Percentiles rank a stretch among this genome's conserved stretches.
Evolutionary conservation across 306 rosid species (phyloP).

Genomic region (Cucumis melo): DNA sequence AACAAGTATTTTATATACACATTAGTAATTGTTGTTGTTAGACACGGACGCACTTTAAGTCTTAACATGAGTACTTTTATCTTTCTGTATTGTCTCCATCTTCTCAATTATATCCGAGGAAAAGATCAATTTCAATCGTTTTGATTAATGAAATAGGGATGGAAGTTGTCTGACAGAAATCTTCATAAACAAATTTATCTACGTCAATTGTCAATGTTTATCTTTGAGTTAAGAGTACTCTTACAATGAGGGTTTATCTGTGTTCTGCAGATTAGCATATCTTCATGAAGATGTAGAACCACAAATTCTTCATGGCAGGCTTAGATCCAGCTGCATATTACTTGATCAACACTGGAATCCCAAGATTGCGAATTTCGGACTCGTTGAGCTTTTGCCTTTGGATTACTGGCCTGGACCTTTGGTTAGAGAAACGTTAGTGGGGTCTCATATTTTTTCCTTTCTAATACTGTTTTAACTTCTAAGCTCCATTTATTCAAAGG

Average conservation of each 20-base stretch:
- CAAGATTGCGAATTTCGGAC: constrained; percentile 39
- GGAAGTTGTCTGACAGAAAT: neutral
- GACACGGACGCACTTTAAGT: too few species aligned
- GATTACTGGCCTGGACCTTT: constrained; percentile 9
- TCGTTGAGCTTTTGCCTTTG: constrained; percentile 25
- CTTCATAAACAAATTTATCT: neutral
- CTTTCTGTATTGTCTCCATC: too few species aligned
- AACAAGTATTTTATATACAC: too few species aligned
- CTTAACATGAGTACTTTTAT: too few species aligned
- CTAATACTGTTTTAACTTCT: neutral
- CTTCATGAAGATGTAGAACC: constrained; percentile 58
- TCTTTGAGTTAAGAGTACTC: neutral
- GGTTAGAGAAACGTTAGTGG: constrained; percentile 29
- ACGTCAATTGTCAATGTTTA: neutral
- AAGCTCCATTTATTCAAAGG: too few species aligned
- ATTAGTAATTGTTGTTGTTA: too few species aligned
- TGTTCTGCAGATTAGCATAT: constrained; percentile 44
- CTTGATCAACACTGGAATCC: constrained; percentile 52
- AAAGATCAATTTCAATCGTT: neutral
- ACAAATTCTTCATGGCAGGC: constrained; percentile 35
- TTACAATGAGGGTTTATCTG: neutral
- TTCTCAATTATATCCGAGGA: neutral
- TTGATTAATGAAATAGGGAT: neutral
- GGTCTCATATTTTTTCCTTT: constrained; percentile 1
- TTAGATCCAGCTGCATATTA: constrained; percentile 40